Evolutionary conservation across 148 eudicot species (phyloP).

Genomic region (Mesembryanthemum crystallinum): DNA sequence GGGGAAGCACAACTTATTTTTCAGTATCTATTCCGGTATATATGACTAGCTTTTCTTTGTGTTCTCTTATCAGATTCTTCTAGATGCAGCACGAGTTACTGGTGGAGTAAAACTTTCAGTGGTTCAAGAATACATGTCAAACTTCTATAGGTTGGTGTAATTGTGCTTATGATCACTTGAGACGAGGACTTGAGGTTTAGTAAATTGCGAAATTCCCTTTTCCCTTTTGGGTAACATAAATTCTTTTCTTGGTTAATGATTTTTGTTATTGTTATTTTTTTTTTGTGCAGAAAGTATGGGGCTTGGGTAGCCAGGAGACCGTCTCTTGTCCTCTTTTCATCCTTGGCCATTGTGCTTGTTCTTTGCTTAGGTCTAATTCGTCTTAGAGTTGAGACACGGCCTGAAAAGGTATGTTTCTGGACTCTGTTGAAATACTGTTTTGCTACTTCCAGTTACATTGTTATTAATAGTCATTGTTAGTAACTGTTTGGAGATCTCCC

Average conservation of each 20-base stretch:
- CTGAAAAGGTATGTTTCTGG: slow-evolving; percentile 74
- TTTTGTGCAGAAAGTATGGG: slow-evolving; percentile 92
- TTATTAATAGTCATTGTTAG: neutral
- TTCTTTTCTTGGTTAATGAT: slow-evolving; percentile 1
- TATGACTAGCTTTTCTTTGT: neutral
- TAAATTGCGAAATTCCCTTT: slow-evolving; percentile 10
- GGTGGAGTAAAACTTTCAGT: slow-evolving; percentile 80
- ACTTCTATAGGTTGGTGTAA: slow-evolving; percentile 70
- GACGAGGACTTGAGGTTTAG: slow-evolving; percentile 7
- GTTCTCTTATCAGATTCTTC: slow-evolving; percentile 52
- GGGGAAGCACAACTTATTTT: neutral
- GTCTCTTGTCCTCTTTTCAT: slow-evolving; percentile 65
- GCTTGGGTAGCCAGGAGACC: slow-evolving; percentile 91
- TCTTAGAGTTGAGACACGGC: slow-evolving; percentile 90
- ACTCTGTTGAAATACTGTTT: slow-evolving; percentile 1
- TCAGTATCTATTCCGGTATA: slow-evolving; percentile 1
- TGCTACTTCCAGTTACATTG: slow-evolving; percentile 3
- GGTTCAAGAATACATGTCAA: slow-evolving; percentile 89
- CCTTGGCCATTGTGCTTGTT: slow-evolving; percentile 61
- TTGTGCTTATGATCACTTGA: slow-evolving; percentile 13
- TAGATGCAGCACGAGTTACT: slow-evolving; percentile 52
- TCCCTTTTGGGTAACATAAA: slow-evolving; percentile 5
- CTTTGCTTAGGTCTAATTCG: slow-evolving; percentile 86
- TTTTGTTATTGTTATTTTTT: too few relatives aligned
- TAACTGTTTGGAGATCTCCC: neutral